These are phyloP conservation scores for Pleurotus citrinopileatus DNA, from an alignment of 768 basidiomycete species.

Conservation along the genomic window DNA sequence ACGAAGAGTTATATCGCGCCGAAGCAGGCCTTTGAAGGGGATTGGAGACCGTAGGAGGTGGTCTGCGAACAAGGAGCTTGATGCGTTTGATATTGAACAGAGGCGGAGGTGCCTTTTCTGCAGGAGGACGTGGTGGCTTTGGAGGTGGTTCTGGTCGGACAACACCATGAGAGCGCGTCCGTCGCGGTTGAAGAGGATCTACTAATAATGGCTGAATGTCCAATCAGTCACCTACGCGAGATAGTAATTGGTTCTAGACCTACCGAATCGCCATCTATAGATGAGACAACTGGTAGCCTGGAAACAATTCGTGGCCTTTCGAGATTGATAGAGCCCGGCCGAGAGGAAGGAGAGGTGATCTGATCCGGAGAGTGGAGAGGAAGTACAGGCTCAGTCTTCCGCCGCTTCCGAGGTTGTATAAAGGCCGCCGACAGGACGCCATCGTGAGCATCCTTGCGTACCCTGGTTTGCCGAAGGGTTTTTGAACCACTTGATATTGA, in stretches of 20 bases:
- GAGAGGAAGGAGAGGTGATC: not conserved
- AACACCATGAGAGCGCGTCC: not conserved
- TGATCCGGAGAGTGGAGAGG: not conserved
- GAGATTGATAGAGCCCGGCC: not conserved
- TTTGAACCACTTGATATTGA: not conserved
- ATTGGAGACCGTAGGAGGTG: conserved; percentile 58
- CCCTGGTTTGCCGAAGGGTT: not conserved
- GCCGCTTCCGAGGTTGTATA: conserved; percentile 22
- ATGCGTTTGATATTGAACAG: conserved; percentile 57
- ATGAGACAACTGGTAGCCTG: not conserved
- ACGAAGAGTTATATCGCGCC: conserved; percentile 48
- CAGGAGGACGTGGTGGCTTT: not conserved
- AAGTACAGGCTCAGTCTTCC: conserved; percentile 15
- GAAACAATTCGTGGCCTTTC: not conserved
- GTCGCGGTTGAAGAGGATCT: not conserved
- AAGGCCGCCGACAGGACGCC: conserved; percentile 11
- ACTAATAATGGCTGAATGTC: too few species aligned
- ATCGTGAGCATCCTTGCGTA: conserved; percentile 1
- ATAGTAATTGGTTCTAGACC: not conserved
- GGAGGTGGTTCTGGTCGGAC: not conserved
- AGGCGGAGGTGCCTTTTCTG: conserved; percentile 16
- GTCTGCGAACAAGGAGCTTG: conserved; percentile 63
- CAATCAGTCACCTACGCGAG: not conserved
- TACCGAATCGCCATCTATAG: not conserved
- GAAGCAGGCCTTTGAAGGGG: conserved; percentile 64